Conservation (phyloP, 495 filamentous ascomycete species). For the Penicillium antarcticum region DNA sequence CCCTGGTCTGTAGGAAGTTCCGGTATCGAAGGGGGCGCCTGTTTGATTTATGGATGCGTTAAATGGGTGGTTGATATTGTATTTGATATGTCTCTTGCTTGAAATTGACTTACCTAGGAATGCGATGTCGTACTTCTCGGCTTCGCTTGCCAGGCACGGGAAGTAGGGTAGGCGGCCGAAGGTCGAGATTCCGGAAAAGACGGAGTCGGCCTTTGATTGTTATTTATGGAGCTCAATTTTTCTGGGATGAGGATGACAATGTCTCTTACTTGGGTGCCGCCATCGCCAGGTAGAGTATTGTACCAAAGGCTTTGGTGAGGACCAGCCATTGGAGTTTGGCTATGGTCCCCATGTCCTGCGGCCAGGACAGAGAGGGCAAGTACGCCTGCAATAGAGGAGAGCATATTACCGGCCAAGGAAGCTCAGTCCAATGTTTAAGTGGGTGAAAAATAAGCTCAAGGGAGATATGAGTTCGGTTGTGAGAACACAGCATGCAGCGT, state of each 20-base stretch:
- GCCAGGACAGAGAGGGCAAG: slow-evolving; percentile 35
- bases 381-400: slow-evolving; percentile 15
- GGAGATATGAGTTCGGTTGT: too few relatives aligned
- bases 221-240: background rate
- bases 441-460: too few relatives aligned
- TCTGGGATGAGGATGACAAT: background rate
- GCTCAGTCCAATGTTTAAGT: too few relatives aligned
- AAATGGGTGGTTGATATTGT: background rate
- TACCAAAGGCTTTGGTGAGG: slow-evolving; percentile 62
- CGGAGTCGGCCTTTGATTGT: slow-evolving; percentile 59
- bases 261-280: slow-evolving; percentile 55
- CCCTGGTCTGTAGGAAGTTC: slow-evolving; percentile 75
- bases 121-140: slow-evolving; percentile 75
- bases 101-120: slow-evolving; percentile 55
- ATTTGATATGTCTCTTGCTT: too few relatives aligned
- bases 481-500: too few relatives aligned
- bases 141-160: slow-evolving; percentile 70
- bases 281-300: slow-evolving; percentile 63
- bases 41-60: background rate
- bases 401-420: slow-evolving; percentile 3
- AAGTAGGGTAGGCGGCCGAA: slow-evolving; percentile 77
- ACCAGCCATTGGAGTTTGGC: slow-evolving; percentile 54
- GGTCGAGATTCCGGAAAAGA: slow-evolving; percentile 69
- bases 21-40: slow-evolving; percentile 64
- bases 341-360: slow-evolving; percentile 49